A percentile compares a stretch with the other conserved stretches of the same genome.
Evolutionary conservation across 2,329 filamentous ascomycete genomes (phyloP).

Genomic region (Pseudocercospora fuligena): DNA sequence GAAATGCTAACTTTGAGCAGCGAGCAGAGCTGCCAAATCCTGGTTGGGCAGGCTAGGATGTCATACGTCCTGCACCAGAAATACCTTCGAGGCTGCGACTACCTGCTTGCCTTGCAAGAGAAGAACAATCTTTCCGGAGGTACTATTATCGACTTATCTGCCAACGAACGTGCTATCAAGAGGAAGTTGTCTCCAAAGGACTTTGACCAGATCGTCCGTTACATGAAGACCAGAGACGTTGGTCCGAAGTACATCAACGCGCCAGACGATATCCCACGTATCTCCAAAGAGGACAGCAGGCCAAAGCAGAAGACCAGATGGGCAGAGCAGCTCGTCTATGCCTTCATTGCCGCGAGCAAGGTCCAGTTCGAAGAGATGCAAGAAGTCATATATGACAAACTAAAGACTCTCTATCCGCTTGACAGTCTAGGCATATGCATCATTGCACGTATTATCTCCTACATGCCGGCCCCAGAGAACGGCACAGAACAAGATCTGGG

Average conservation of each 20-base stretch:
- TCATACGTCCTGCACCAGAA: slow-evolving; percentile 4
- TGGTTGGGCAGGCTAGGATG: background rate
- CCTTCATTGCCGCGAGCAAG: slow-evolving; percentile 27
- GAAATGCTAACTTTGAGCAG: slow-evolving; percentile 8
- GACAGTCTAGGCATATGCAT: slow-evolving; percentile 17
- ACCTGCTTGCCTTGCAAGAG: slow-evolving; percentile 2
- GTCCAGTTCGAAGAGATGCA: slow-evolving; percentile 27
- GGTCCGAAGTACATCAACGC: slow-evolving; percentile 20
- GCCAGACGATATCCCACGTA: background rate
- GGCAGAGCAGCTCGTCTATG: slow-evolving; percentile 18
- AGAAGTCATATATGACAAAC: slow-evolving; percentile 24
- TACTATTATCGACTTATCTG: slow-evolving; percentile 17
- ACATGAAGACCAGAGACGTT: slow-evolving; percentile 19
- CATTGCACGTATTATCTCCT: slow-evolving; percentile 9
- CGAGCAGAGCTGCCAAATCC: slow-evolving; percentile 4
- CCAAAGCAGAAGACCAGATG: slow-evolving; percentile 16
- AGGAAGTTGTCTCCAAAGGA: slow-evolving; percentile 11
- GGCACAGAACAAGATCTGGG: slow-evolving; percentile 11
- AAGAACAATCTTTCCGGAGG: slow-evolving; percentile 1
- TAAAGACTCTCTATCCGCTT: slow-evolving; percentile 24
- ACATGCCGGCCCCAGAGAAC: background rate
- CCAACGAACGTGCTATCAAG: slow-evolving; percentile 9
- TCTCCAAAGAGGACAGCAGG: background rate
- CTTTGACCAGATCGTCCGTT: slow-evolving; percentile 10
- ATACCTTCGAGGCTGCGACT: slow-evolving; percentile 12